A percentile compares a stretch with the other conserved stretches of the same genome.
phyloP scores from a whole-genome alignment of 805 yeast species.

The Torulaspora gathmanii region DNA sequence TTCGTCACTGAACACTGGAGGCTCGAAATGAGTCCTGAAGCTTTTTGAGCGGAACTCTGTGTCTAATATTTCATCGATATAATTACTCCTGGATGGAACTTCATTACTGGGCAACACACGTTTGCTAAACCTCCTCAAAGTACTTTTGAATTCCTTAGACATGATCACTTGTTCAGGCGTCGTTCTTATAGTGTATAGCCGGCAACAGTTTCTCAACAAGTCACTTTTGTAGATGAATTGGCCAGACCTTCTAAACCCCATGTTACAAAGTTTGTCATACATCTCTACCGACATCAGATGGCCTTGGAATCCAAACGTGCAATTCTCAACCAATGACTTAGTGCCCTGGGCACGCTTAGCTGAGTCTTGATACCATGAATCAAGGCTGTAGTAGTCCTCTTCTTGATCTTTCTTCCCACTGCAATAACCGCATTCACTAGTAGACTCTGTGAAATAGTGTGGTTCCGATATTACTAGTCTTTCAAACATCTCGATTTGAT shows the following conservation, averaged over 20 bases:
- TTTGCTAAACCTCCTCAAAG: slow-evolving; percentile 53
- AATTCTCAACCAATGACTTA: slow-evolving; percentile 18
- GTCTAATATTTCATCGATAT: slow-evolving; percentile 35
- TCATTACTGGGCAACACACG: slow-evolving; percentile 5
- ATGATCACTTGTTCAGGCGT: slow-evolving; percentile 42
- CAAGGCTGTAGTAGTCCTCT: slow-evolving; percentile 38
- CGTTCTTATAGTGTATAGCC: slow-evolving; percentile 73
- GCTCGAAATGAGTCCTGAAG: slow-evolving; percentile 47
- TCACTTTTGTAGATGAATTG: slow-evolving; percentile 62
- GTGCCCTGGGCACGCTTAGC: neutral
- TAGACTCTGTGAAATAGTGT: slow-evolving; percentile 39
- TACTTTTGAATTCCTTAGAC: slow-evolving; percentile 62
- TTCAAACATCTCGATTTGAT: slow-evolving; percentile 6
- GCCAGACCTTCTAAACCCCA: slow-evolving; percentile 81
- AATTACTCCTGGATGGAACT: slow-evolving; percentile 22
- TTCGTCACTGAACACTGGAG: slow-evolving; percentile 48
- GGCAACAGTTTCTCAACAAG: slow-evolving; percentile 66
- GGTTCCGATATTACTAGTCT: slow-evolving; percentile 43
- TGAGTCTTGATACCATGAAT: slow-evolving; percentile 33
- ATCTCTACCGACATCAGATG: slow-evolving; percentile 45
- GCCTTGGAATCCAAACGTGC: slow-evolving; percentile 40
- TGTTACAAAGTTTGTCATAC: slow-evolving; percentile 63
- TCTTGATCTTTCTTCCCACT: slow-evolving; percentile 44
- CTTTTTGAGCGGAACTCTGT: slow-evolving; percentile 35
- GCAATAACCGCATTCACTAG: slow-evolving; percentile 68